Conservation (phyloP, 78 protist species). For the Planoprotostelium fungivorum region DNA sequence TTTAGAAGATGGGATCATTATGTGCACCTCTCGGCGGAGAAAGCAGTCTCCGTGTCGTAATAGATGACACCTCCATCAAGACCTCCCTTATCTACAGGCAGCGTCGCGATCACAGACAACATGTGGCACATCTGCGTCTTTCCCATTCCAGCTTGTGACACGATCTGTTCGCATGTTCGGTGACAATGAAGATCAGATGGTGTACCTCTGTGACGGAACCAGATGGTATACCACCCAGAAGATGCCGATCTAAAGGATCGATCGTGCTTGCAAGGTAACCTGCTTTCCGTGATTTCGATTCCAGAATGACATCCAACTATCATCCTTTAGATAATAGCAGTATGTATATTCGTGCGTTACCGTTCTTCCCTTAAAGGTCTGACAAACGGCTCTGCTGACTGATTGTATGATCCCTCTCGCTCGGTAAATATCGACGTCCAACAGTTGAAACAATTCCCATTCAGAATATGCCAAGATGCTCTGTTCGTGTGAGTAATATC, state of each 20-base stretch:
- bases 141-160: neutral
- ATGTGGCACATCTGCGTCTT: neutral
- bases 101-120: neutral
- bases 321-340: neutral
- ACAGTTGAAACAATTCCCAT: neutral
- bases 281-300: neutral
- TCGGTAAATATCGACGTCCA: neutral
- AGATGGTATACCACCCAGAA: neutral
- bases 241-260: neutral
- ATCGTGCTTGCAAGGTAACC: neutral
- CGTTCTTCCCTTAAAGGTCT: neutral
- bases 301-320: neutral
- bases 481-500: neutral
- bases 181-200: neutral
- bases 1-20: neutral
- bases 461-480: neutral
- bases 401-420: neutral
- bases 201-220: neutral
- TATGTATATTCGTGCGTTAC: too few relatives aligned
- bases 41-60: neutral
- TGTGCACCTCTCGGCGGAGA: neutral
- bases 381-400: neutral
- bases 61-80: neutral
- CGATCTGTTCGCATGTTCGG: neutral
- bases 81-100: neutral